A percentile compares a stretch with the other conserved stretches of the same genome.
Evolutionary conservation across 768 basidiomycete species (phyloP).

Genomic region (Suillus cothurnatus): DNA sequence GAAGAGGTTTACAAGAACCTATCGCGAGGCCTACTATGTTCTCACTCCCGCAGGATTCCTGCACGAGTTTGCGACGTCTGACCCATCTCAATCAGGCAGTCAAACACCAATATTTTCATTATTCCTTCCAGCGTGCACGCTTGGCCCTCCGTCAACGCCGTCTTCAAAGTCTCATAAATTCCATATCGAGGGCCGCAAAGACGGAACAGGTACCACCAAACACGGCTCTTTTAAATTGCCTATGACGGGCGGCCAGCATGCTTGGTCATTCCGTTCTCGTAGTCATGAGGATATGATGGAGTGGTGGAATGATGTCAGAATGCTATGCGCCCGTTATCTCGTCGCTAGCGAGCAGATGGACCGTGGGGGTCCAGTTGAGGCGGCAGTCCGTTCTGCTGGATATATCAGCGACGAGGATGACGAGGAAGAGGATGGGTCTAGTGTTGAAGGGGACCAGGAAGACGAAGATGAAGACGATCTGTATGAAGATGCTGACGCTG

Average conservation of each 20-base stretch:
- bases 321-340: conserved; percentile 92
- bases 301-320: conserved; percentile 98
- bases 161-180: conserved; percentile 87
- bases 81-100: conserved; percentile 55
- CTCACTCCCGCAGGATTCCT: conserved; percentile 96
- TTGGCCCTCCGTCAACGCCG: conserved; percentile 82
- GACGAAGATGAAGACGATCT: conserved; percentile 54
- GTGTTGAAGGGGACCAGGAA: conserved; percentile 43
- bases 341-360: conserved; percentile 95
- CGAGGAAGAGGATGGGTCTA: conserved; percentile 62
- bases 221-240: conserved; percentile 51
- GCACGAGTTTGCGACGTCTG: conserved; percentile 85
- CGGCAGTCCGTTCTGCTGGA: conserved; percentile 87
- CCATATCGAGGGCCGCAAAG: conserved; percentile 92
- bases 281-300: conserved; percentile 99
- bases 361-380: conserved; percentile 87
- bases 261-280: conserved; percentile 89
- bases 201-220: conserved; percentile 71
- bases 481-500: conserved; percentile 40
- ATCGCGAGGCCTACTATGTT: conserved; percentile 86
- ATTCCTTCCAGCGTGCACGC: conserved; percentile 94
- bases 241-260: conserved; percentile 49
- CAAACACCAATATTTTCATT: conserved; percentile 75
- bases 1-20: conserved; percentile 89
- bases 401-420: conserved; percentile 83